phyloP scores from a whole-genome alignment of 805 yeast species.

The Schwanniomyces vanrijiae region DNA sequence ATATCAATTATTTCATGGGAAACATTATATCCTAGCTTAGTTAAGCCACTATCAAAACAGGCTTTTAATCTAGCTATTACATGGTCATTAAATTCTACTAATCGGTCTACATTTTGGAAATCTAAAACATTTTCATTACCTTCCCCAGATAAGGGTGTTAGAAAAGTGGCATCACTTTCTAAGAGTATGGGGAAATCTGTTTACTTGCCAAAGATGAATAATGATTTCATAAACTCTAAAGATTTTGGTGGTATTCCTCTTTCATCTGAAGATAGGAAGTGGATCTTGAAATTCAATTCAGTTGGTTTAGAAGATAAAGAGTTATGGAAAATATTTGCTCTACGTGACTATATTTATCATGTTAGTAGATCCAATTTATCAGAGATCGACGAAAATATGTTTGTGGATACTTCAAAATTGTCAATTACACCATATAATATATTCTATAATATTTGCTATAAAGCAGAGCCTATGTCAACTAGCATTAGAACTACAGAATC shows the following conservation, averaged over 20 bases:
- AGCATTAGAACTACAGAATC: slow-evolving; percentile 3
- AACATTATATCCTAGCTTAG: slow-evolving; percentile 63
- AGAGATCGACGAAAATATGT: slow-evolving; percentile 2
- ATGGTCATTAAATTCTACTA: slow-evolving; percentile 69
- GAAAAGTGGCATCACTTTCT: slow-evolving; percentile 24
- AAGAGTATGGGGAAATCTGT: slow-evolving; percentile 38
- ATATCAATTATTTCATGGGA: slow-evolving; percentile 67
- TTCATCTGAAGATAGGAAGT: slow-evolving; percentile 64
- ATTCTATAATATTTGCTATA: slow-evolving; percentile 38
- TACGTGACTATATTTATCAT: slow-evolving; percentile 66
- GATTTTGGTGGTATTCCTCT: slow-evolving; percentile 25
- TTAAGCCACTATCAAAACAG: slow-evolving; percentile 63
- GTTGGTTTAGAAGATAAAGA: slow-evolving; percentile 75
- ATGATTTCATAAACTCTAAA: not conserved
- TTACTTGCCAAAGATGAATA: slow-evolving; percentile 20
- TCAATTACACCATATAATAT: slow-evolving; percentile 32
- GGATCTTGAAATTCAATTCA: slow-evolving; percentile 70
- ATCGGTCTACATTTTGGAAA: slow-evolving; percentile 79
- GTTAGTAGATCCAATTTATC: slow-evolving; percentile 39
- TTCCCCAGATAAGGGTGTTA: slow-evolving; percentile 7
- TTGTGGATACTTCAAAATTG: slow-evolving; percentile 1
- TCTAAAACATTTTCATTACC: slow-evolving; percentile 25
- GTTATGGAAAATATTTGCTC: slow-evolving; percentile 76
- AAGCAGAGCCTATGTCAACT: slow-evolving; percentile 31
- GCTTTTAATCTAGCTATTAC: slow-evolving; percentile 61